Evolutionary conservation across 371 early-diverging fungal genomes (phyloP).

Genomic region (Chytridiales sp.): DNA sequence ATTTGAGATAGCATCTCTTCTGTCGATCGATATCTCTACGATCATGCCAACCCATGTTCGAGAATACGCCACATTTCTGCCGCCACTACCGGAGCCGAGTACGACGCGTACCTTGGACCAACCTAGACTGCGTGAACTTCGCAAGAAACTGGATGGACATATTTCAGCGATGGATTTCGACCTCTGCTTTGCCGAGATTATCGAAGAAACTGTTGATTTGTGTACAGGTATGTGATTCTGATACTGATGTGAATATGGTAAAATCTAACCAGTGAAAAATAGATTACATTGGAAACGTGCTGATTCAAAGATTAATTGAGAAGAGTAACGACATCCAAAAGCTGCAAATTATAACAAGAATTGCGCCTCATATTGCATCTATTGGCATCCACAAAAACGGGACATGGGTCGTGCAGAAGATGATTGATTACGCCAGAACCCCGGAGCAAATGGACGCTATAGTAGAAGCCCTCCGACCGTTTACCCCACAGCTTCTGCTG

Average conservation of each 20-base stretch:
- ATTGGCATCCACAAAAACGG: conserved; percentile 96
- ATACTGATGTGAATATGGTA: not conserved
- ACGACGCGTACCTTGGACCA: conserved; percentile 69
- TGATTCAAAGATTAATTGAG: conserved; percentile 87
- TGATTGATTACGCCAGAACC: conserved; percentile 85
- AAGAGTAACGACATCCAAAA: conserved; percentile 65
- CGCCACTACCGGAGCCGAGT: conserved; percentile 67
- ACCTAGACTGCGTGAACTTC: conserved; percentile 74
- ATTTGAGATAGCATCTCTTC: no score
- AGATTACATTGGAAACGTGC: conserved; percentile 95
- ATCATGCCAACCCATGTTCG: no score
- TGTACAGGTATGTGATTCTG: conserved; percentile 69
- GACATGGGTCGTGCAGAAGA: conserved; percentile 96
- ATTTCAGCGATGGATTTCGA: conserved; percentile 51
- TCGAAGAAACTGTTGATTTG: conserved; percentile 61
- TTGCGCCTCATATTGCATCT: conserved; percentile 84
- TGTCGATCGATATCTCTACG: no score
- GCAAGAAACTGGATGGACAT: conserved; percentile 75
- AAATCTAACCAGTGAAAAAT: conserved; percentile 11
- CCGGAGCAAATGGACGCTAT: conserved; percentile 71
- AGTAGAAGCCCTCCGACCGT: conserved; percentile 66
- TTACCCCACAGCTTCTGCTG: conserved; percentile 80
- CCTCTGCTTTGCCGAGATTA: conserved; percentile 64
- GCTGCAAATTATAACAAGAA: conserved; percentile 32
- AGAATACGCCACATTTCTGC: conserved; percentile 64